Evolutionary conservation across 2,329 filamentous ascomycete species (phyloP).

Genomic region (Penicillium sclerotiorum): DNA sequence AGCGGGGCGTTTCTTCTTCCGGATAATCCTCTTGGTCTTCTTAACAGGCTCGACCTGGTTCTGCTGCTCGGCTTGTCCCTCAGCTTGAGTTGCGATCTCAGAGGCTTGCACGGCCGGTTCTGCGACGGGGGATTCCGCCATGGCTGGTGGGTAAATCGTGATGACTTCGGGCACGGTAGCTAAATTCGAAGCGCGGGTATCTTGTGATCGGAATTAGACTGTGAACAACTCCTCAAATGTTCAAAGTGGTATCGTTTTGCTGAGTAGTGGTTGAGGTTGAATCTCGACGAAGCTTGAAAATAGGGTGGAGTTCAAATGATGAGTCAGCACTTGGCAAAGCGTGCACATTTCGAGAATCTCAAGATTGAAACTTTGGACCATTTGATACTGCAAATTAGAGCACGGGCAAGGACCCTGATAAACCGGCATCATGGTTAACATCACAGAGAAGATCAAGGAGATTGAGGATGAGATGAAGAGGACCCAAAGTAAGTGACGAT

Average conservation of each 20-base stretch:
- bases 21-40: conserved; percentile 88
- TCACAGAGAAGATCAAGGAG: conserved; percentile 99
- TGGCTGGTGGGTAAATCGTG: not conserved
- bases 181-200: not conserved
- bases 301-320: not conserved
- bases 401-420: not conserved
- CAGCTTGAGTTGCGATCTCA: not conserved
- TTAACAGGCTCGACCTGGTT: conserved; percentile 39
- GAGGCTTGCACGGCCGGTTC: conserved; percentile 29
- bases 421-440: conserved; percentile 82
- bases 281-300: not conserved
- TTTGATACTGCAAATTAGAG: not conserved
- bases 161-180: not conserved
- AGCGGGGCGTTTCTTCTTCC: conserved; percentile 86
- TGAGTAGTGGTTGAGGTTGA: not conserved
- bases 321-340: conserved; percentile 1
- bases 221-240: too few relatives aligned
- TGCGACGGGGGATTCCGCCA: conserved; percentile 3
- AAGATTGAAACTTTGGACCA: too few relatives aligned
- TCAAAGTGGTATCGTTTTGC: not conserved
- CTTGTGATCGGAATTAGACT: not conserved
- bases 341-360: not conserved
- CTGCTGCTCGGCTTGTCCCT: conserved; percentile 15
- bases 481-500: conserved; percentile 79
- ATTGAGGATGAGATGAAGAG: conserved; percentile 99